These are phyloP conservation scores for Geotrichum ghanense DNA, from an alignment of 805 yeast species.

Conservation along the genomic window DNA sequence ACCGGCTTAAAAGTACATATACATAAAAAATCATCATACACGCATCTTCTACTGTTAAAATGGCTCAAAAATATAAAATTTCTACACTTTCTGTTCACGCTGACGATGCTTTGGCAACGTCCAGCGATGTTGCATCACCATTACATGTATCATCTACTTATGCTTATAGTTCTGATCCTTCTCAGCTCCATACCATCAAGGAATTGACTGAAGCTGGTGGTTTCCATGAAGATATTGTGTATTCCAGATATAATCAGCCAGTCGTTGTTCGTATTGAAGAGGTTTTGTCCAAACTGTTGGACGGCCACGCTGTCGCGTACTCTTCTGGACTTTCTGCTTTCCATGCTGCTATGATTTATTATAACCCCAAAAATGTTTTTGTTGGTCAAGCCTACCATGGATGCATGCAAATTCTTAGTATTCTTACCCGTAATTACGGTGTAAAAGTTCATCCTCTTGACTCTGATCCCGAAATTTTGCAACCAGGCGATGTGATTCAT, in stretches of 20 bases:
- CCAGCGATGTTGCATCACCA: constrained; percentile 48
- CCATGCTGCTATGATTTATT: constrained; percentile 56
- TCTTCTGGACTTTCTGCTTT: constrained; percentile 76
- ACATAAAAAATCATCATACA: too few relatives aligned
- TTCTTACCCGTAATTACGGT: constrained; percentile 51
- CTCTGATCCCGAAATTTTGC: constrained; percentile 33
- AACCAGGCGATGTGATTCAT: constrained; percentile 66
- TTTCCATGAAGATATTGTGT: constrained; percentile 29
- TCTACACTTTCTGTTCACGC: constrained; percentile 44
- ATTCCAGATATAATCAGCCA: constrained; percentile 70
- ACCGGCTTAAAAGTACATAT: too few relatives aligned
- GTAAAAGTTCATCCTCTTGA: constrained; percentile 20
- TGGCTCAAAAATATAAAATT: background rate
- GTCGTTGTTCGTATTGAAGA: constrained; percentile 58
- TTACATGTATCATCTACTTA: constrained; percentile 75
- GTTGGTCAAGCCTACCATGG: constrained; percentile 84
- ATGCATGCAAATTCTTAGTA: constrained; percentile 54
- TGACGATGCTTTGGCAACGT: constrained; percentile 38
- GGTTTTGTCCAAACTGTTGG: constrained; percentile 46
- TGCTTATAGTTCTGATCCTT: constrained; percentile 52
- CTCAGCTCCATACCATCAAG: constrained; percentile 34
- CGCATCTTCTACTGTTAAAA: too few relatives aligned
- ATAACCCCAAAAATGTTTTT: constrained; percentile 62
- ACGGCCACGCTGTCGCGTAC: constrained; percentile 57
- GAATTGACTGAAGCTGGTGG: constrained; percentile 22